Evolutionary conservation across 2,329 filamentous ascomycete genomes (phyloP).

Genomic region (Diaporthe vaccinii): DNA sequence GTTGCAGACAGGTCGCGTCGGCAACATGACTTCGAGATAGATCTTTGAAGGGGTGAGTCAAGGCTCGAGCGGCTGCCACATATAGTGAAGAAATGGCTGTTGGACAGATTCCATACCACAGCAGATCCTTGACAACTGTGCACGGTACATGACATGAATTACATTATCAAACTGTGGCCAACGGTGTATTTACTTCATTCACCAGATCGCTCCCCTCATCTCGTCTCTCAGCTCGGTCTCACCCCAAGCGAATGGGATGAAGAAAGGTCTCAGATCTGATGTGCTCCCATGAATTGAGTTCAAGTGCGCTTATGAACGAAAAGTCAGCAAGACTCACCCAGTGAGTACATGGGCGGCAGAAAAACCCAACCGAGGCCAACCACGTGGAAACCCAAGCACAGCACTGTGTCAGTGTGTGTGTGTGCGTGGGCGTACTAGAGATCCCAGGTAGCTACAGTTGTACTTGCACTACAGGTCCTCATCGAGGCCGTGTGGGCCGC

Average conservation of each 20-base stretch:
- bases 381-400: background rate
- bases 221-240: background rate
- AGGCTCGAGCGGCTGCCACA: too few relatives aligned
- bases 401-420: background rate
- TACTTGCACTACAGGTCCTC: background rate
- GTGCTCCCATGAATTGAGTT: background rate
- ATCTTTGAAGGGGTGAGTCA: too few relatives aligned
- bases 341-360: background rate
- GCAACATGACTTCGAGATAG: too few relatives aligned
- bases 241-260: background rate
- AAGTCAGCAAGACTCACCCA: background rate
- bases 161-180: too few relatives aligned
- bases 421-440: too few relatives aligned
- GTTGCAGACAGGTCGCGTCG: too few relatives aligned
- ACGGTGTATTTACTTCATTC: too few relatives aligned
- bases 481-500: background rate
- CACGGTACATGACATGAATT: too few relatives aligned
- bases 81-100: too few relatives aligned
- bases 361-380: background rate
- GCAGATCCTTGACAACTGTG: too few relatives aligned
- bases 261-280: background rate
- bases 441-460: background rate
- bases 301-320: background rate
- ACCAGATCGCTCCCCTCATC: background rate
- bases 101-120: too few relatives aligned